Evolutionary conservation across 108 stramenopile species (phyloP), one percentile per base, ranked within the genome.

Genomic region (Fragilariopsis cylindrus): DNA sequence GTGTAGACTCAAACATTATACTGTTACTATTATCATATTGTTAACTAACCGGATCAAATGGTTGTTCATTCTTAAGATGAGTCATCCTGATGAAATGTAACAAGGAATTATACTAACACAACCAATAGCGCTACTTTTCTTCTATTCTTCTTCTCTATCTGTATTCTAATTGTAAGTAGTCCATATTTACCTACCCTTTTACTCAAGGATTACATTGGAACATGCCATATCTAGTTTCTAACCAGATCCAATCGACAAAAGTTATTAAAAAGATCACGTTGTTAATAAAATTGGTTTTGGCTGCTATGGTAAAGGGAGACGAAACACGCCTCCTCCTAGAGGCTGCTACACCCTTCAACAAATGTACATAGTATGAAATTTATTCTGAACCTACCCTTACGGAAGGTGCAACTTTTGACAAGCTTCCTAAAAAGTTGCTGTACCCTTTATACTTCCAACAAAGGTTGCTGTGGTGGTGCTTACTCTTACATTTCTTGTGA

Each of bases 211-310:
- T 30, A 30, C 30, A 30, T 30, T 2, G 30, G 44, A 48, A 46
- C 18, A 5, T 19, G 9, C 43, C 60, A 45, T 56, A 21, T 69
- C 9, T 73, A 94, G 91, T 98, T 88, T 89, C 71, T 65, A 96
- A 92, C 78, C 97, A 98, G 71, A 99, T 99, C 76, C 83, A 88
- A 73, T 96, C 98, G 3, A 99, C 99, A 53, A 96, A 97, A 82
- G 99, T 99, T 88, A 98, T 99, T 77, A 81, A 89, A 65, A 99
- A 99, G 91, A 99, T 99, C 83, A 99, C 99, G 3, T 81, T 88
- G 75, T 99, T 98, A 57, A 99, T 99, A 98, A 99, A 99, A 86
- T 98, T 99, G 98, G 99, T 99, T 72, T 97, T 98, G 69, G 98
- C 99, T 19, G 98, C 99, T 81, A 99, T 99, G 92, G 86, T 99